These are phyloP conservation scores for Chaetomiaceae sp. DNA, from an alignment of 2,329 filamentous ascomycete genomes.

Conservation along the genomic window DNA sequence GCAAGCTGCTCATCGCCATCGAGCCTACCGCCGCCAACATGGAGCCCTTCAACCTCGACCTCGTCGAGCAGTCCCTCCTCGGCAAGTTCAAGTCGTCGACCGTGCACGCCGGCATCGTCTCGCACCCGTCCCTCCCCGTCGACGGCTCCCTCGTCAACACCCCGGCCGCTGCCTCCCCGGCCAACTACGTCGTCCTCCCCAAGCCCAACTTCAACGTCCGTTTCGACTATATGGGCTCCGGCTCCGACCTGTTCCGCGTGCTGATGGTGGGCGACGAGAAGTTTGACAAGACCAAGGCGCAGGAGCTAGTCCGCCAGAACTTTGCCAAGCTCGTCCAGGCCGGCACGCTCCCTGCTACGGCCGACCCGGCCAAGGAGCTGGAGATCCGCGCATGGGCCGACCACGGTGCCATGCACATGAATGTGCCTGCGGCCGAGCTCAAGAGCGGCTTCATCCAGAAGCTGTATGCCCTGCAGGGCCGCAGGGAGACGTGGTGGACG, in stretches of 20 bases:
- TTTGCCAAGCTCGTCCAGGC: slow-evolving; percentile 25
- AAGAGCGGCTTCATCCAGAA: slow-evolving; percentile 35
- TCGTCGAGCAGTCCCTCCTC: slow-evolving; percentile 31
- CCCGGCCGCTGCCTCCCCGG: slow-evolving; percentile 25
- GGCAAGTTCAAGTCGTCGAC: slow-evolving; percentile 31
- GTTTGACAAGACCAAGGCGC: slow-evolving; percentile 24
- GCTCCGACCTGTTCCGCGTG: slow-evolving; percentile 28
- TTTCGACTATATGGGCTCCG: slow-evolving; percentile 28
- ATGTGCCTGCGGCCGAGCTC: slow-evolving; percentile 30
- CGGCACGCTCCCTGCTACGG: slow-evolving; percentile 23
- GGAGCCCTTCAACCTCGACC: slow-evolving; percentile 32
- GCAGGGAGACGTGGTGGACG: slow-evolving; percentile 39
- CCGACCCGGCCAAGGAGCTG: slow-evolving; percentile 11
- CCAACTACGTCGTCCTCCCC: slow-evolving; percentile 29
- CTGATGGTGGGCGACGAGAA: slow-evolving; percentile 27
- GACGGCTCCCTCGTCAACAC: slow-evolving; percentile 30
- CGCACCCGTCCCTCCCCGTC: slow-evolving; percentile 27
- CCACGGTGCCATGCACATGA: slow-evolving; percentile 33
- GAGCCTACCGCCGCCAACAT: slow-evolving; percentile 33
- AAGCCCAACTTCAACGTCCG: slow-evolving; percentile 28
- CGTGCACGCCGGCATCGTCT: slow-evolving; percentile 32
- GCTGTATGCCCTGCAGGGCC: slow-evolving; percentile 37
- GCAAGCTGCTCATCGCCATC: slow-evolving; percentile 35
- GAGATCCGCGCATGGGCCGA: slow-evolving; percentile 29
- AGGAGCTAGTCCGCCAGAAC: slow-evolving; percentile 25